Base-by-base conservation (phyloP, 768 basidiomycete genomes). In the Psilocybe sp. region DNA sequence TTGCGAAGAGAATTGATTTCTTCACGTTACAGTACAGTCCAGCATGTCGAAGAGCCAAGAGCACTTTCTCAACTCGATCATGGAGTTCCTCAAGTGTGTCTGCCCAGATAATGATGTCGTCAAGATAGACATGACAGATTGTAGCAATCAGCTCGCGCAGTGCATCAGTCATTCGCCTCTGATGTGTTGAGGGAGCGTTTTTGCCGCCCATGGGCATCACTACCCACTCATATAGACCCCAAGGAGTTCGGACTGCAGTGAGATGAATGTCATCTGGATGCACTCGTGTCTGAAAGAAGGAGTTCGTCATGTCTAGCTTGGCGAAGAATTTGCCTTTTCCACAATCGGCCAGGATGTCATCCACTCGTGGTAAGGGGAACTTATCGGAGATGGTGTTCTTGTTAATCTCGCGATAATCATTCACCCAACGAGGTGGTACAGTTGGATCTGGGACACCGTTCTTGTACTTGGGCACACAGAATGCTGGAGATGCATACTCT, bases 201-300 rank as follows among this genome's bases (percentile, higher is more conserved):
- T 37, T 28, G 1, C 44, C 37, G 0, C 55, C 60, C 65, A 43
- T 59, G 5, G 52, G 74, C 72, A 75, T 74, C 3, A 75, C 72
- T 0, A 58, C 37, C 64, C 67, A 76, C 51, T 79, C 70, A 43
- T 66, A 76, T 0, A 66, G 51, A 0, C 76, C 69, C 39, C 66
- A 70, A 0, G 68, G 72, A 0, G 71, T 76, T 0, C 54, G 50
- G 2, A 75, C 68, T 0, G 71, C 72, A 0, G 71, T 74, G 23
- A 59, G 59, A 1, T 56, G 52, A 0, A 59, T 54, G 18, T 64
- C 41, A 10, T 60, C 51, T 0, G 57, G 55, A 15, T 59, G 53
- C n/a, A 60, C 47, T 0, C 45, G 15, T 4, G 57, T 62, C 31
- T 62, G 59, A 32, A 62, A 62, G 28, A 62, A 63, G 0, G 49